phyloP scores from a whole-genome alignment of 805 yeast genomes.

The Saccharomyces paradoxus region DNA sequence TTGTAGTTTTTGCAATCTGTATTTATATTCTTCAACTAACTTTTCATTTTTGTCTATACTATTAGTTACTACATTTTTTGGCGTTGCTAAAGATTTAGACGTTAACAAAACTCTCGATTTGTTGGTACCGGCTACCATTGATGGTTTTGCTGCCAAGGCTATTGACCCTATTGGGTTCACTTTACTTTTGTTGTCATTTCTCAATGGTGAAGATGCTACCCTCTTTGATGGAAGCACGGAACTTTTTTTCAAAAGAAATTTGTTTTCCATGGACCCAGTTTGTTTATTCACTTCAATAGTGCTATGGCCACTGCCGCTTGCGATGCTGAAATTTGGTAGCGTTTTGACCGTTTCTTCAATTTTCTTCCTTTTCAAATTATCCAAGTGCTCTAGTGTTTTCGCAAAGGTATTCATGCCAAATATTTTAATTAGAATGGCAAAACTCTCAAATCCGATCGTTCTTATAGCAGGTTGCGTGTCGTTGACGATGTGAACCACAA shows the following conservation, averaged over 20 bases:
- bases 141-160: slow-evolving; percentile 3
- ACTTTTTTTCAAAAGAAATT: slow-evolving; percentile 7
- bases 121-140: neutral
- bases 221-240: slow-evolving; percentile 56
- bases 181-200: slow-evolving; percentile 23
- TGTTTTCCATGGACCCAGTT: slow-evolving; percentile 1
- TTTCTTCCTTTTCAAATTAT: slow-evolving; percentile 64
- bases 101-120: slow-evolving; percentile 11
- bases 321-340: neutral
- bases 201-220: slow-evolving; percentile 63
- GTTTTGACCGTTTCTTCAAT: slow-evolving; percentile 50
- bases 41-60: slow-evolving; percentile 10
- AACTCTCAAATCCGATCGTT: slow-evolving; percentile 62
- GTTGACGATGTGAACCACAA: slow-evolving; percentile 53
- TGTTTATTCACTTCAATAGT: slow-evolving; percentile 8
- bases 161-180: neutral
- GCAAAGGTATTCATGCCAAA: slow-evolving; percentile 54
- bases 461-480: slow-evolving; percentile 85
- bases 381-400: slow-evolving; percentile 57
- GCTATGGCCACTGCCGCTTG: slow-evolving; percentile 6
- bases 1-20: slow-evolving; percentile 44
- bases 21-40: slow-evolving; percentile 9
- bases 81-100: slow-evolving; percentile 27
- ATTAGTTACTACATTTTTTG: slow-evolving; percentile 14
- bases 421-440: slow-evolving; percentile 79